A percentile compares a stretch with the other conserved stretches of the same genome.
Conservation (phyloP, 192 early-diverging fungal genomes). For the Coemansia sp. region DNA sequence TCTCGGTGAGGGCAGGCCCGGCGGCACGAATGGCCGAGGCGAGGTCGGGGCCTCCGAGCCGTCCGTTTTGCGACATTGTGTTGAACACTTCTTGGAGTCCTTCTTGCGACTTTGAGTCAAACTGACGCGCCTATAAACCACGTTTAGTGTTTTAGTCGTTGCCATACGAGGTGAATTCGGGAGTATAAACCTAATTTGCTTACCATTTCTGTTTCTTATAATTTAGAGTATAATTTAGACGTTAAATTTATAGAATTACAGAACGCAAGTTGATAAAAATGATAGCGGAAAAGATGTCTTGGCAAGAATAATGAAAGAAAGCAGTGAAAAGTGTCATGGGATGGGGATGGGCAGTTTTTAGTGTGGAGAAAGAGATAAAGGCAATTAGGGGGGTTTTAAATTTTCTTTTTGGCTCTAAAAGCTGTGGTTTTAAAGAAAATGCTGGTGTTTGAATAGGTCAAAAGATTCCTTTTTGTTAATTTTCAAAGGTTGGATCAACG, state of each 20-base stretch:
- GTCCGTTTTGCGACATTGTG: slow-evolving; percentile 7
- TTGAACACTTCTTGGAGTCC: neutral
- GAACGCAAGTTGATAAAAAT: neutral
- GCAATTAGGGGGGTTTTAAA: too few relatives aligned
- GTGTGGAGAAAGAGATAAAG: too few relatives aligned
- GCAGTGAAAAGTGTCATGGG: too few relatives aligned
- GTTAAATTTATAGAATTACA: neutral
- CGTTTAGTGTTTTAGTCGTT: neutral
- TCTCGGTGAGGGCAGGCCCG: neutral
- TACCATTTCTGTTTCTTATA: neutral
- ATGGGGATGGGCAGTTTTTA: too few relatives aligned
- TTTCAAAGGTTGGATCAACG: too few relatives aligned
- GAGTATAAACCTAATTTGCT: neutral
- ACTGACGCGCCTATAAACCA: neutral
- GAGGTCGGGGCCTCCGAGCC: neutral
- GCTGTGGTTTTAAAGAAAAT: too few relatives aligned
- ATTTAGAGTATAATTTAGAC: neutral
- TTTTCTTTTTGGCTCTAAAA: too few relatives aligned
- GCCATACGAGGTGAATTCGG: neutral
- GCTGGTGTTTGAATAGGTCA: too few relatives aligned
- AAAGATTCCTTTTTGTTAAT: too few relatives aligned
- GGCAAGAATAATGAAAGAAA: too few relatives aligned
- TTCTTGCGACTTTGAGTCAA: slow-evolving; percentile 1
- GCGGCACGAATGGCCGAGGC: neutral
- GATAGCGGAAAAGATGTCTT: too few relatives aligned